These are phyloP conservation scores for Cyamopsis tetragonoloba DNA, from an alignment of 306 rosid species.

Conservation along the genomic window DNA sequence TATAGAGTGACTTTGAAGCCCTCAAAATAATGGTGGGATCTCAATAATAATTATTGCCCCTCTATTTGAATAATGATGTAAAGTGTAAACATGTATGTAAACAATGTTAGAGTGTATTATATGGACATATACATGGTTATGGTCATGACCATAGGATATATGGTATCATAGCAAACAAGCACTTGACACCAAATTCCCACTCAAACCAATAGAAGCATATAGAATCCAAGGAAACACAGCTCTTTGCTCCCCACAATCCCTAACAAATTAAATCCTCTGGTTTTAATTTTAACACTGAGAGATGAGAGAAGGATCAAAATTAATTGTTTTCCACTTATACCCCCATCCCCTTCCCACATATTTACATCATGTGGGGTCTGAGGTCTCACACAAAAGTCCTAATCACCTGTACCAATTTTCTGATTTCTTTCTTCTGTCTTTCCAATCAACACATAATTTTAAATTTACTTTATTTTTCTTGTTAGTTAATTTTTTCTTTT, in stretches of 20 bases:
- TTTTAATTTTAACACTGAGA: too few relatives aligned
- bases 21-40: slow-evolving; percentile 51
- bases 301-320: slow-evolving; percentile 36
- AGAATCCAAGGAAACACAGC: slow-evolving; percentile 74
- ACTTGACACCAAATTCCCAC: slow-evolving; percentile 47
- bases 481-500: too few relatives aligned
- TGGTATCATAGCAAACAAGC: slow-evolving; percentile 45
- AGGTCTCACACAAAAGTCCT: too few relatives aligned
- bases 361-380: slow-evolving; percentile 53
- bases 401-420: too few relatives aligned
- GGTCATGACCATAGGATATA: slow-evolving; percentile 20
- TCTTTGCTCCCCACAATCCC: slow-evolving; percentile 63
- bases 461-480: too few relatives aligned
- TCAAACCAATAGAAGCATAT: slow-evolving; percentile 43
- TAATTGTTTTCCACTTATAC: slow-evolving; percentile 30
- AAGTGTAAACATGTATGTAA: too few relatives aligned
- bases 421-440: too few relatives aligned
- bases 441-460: too few relatives aligned
- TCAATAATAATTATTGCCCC: slow-evolving; percentile 31
- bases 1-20: slow-evolving; percentile 54
- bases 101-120: not conserved
- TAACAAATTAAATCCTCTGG: slow-evolving; percentile 44
- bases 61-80: slow-evolving; percentile 25
- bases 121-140: not conserved
- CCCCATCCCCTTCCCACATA: slow-evolving; percentile 38